Evolutionary conservation across 352 stramenopile genomes (phyloP), one percentile per base, ranked within the genome.

Genomic region (Thalassiosira hispida): DNA sequence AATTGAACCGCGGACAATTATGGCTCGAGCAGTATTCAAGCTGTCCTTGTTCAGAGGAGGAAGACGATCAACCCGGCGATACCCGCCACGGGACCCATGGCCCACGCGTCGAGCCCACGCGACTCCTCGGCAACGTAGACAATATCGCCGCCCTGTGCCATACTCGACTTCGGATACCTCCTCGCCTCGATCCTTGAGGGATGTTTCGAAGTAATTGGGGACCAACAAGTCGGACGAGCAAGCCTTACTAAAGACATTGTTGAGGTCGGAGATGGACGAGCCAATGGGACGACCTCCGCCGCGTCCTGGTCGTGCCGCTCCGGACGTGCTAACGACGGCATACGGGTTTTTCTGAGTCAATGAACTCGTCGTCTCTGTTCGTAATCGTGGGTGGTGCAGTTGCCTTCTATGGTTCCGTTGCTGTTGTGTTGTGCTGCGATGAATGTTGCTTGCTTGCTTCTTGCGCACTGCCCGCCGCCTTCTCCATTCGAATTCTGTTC

Each of bases 21-120:
- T n/a, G n/a, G n/a, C n/a, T n/a, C n/a, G n/a, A n/a, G n/a, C n/a
- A n/a, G n/a, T n/a, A n/a, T n/a, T n/a, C n/a, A n/a, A n/a, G n/a
- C n/a, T n/a, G n/a, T n/a, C n/a, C n/a, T n/a, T n/a, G n/a, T n/a
- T n/a, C n/a, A n/a, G n/a, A n/a, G n/a, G 18, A 77, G 47, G 1
- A 77, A 12, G 23, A 33, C 44, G 33, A 77, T 77, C 44, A 77
- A 38, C 8, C 68, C 68, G 0, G 40, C 29, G n/a, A 77, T n/a
- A 1, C 40, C 68, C 4, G 68, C 68, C 5, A 69, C 16, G 1
- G 68, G 68, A 25, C 68, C 68, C 25, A 69, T 61, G 25, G 68
- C 68, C 68, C 68, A 77, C n/a, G 25, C 25, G 9, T 52, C 55
- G 22, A 77, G 33, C 3, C 31, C 31, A 20, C 38, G 31, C 14